Conservation (phyloP, 2,329 filamentous ascomycete species). For the Nemania diffusa region DNA sequence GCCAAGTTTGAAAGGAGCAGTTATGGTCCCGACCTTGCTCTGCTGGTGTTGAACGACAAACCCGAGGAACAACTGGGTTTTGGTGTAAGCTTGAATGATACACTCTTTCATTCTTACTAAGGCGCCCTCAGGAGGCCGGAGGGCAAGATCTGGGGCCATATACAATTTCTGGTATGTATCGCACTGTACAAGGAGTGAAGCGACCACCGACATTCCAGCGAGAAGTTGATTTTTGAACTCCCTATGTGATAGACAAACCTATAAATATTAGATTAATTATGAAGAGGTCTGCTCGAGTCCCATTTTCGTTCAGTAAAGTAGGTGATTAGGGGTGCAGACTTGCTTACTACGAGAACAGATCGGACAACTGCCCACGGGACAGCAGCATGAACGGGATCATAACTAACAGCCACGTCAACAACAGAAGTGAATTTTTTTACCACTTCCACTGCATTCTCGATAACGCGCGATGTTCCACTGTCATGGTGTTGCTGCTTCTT, state of each 20-base stretch:
- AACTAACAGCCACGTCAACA: slow-evolving; percentile 20
- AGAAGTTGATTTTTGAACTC: slow-evolving; percentile 14
- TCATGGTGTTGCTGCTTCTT: slow-evolving; percentile 1
- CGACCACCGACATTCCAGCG: slow-evolving; percentile 8
- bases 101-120: neutral
- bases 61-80: slow-evolving; percentile 13
- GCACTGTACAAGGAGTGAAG: slow-evolving; percentile 18
- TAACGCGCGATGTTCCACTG: neutral
- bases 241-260: neutral
- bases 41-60: slow-evolving; percentile 8
- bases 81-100: slow-evolving; percentile 12
- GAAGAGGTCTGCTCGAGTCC: neutral
- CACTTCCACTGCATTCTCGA: slow-evolving; percentile 8
- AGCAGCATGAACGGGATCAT: slow-evolving; percentile 28
- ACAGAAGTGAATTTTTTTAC: slow-evolving; percentile 5
- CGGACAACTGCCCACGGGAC: slow-evolving; percentile 27
- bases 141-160: slow-evolving; percentile 7
- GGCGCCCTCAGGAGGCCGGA: neutral
- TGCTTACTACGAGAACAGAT: slow-evolving; percentile 19
- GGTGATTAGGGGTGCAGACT: neutral
- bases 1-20: slow-evolving; percentile 11
- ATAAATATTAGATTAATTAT: neutral
- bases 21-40: neutral
- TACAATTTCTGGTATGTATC: slow-evolving; percentile 22
- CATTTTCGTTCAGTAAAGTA: neutral